Conservation (phyloP, 495 filamentous ascomycete species). For the Podospora bellae-mahoneyi region DNA sequence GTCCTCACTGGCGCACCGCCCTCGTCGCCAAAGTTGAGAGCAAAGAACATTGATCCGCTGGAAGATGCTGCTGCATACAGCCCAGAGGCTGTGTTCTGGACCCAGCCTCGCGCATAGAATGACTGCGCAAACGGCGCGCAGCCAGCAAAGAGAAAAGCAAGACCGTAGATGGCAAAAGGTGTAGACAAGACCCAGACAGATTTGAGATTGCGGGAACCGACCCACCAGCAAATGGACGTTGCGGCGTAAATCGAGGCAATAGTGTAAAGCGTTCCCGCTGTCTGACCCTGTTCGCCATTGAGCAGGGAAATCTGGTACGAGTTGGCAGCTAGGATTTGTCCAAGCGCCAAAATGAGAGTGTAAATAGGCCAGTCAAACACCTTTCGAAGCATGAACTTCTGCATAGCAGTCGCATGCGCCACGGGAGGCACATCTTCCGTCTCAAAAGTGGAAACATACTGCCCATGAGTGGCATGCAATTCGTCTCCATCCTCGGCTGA, state of each 20-base stretch:
- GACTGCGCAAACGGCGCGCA: conserved; percentile 51
- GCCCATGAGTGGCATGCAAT: neutral
- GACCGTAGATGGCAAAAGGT: conserved; percentile 56
- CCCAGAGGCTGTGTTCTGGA: conserved; percentile 55
- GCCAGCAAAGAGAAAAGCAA: conserved; percentile 61
- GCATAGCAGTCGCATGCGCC: conserved; percentile 10
- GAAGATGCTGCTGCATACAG: conserved; percentile 58
- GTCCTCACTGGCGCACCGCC: conserved; percentile 55
- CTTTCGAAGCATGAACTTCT: conserved; percentile 22
- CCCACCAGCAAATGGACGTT: conserved; percentile 54
- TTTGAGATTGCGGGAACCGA: conserved; percentile 24
- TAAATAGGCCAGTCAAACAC: conserved; percentile 67
- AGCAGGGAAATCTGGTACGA: conserved; percentile 67
- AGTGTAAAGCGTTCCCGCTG: conserved; percentile 57
- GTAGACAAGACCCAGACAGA: conserved; percentile 45
- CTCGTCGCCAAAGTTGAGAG: conserved; percentile 64
- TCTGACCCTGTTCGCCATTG: conserved; percentile 56
- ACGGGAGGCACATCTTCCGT: conserved; percentile 7
- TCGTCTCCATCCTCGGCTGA: conserved; percentile 12
- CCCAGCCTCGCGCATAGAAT: conserved; percentile 17
- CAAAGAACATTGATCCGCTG: conserved; percentile 60
- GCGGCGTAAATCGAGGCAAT: conserved; percentile 58
- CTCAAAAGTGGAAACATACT: conserved; percentile 13
- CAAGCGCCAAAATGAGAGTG: conserved; percentile 63
- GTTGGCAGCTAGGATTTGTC: conserved; percentile 65